Percentiles rank a stretch among this genome's conserved stretches.
Conservation (phyloP, 148 eudicot genomes). For the Amaranthus palmeri region DNA sequence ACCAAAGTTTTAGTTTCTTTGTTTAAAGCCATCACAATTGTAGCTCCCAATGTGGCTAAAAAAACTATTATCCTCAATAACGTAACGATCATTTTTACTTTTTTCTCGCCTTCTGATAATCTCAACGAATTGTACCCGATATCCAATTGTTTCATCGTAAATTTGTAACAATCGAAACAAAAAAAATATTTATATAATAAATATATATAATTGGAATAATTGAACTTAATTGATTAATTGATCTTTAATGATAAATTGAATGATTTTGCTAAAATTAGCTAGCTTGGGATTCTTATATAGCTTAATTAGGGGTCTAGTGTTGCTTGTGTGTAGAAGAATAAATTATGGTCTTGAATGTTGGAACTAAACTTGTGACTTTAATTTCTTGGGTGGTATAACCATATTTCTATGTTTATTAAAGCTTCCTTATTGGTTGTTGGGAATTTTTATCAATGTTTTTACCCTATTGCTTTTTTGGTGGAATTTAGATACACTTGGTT, state of each 20-base stretch:
- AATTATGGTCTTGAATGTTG: background rate
- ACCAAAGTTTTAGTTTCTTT: conserved; percentile 59
- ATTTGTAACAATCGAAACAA: conserved; percentile 10
- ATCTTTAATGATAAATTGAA: background rate
- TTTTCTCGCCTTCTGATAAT: conserved; percentile 6
- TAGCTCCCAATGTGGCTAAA: conserved; percentile 54
- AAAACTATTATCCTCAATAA: conserved; percentile 53
- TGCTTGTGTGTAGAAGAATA: conserved; percentile 2
- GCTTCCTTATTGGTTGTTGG: conserved; percentile 16
- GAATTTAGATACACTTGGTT: background rate
- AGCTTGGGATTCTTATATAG: background rate
- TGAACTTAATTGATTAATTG: background rate
- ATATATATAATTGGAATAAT: background rate
- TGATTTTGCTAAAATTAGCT: background rate
- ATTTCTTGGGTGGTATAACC: conserved; percentile 26
- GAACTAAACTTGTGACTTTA: conserved; percentile 16
- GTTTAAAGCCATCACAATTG: conserved; percentile 71
- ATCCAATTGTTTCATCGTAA: conserved; percentile 18
- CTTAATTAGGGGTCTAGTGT: background rate
- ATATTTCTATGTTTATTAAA: background rate
- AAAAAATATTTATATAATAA: background rate
- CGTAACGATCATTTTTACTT: conserved; percentile 9
- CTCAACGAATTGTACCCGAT: conserved; percentile 20
- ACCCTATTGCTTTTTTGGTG: background rate
- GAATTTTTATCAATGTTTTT: conserved; percentile 5